phyloP scores from a whole-genome alignment of 345 rosid species.

The Arabis hirsuta region DNA sequence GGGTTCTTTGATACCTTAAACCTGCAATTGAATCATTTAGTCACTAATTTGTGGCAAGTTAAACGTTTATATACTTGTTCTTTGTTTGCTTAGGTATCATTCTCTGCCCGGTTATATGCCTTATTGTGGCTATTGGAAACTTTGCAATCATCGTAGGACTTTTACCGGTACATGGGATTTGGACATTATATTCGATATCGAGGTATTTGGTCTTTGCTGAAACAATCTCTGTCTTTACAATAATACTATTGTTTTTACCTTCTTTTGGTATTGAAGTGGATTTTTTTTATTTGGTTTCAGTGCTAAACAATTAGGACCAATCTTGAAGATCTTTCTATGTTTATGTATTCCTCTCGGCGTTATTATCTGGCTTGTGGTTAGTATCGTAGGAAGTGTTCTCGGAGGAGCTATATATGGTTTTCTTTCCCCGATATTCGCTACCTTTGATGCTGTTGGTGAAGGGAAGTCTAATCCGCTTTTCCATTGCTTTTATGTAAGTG shows the following conservation, averaged over 20 bases:
- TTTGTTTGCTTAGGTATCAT: slow-evolving; percentile 59
- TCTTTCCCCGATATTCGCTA: slow-evolving; percentile 87
- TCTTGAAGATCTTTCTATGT: slow-evolving; percentile 77
- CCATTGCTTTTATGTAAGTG: slow-evolving; percentile 84
- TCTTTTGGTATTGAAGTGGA: slow-evolving; percentile 4
- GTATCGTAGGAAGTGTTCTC: slow-evolving; percentile 66
- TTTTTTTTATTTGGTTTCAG: slow-evolving; percentile 49
- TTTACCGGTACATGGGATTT: slow-evolving; percentile 59
- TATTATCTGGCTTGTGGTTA: slow-evolving; percentile 61
- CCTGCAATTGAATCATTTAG: neutral
- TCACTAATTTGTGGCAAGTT: neutral
- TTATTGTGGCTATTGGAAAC: slow-evolving; percentile 72
- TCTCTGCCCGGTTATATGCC: slow-evolving; percentile 73
- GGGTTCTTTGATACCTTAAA: slow-evolving; percentile 16
- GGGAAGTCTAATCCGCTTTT: slow-evolving; percentile 64
- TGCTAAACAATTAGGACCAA: slow-evolving; percentile 73
- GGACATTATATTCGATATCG: slow-evolving; percentile 72
- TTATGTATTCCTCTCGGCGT: slow-evolving; percentile 58
- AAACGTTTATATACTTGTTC: neutral
- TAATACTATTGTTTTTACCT: slow-evolving; percentile 9
- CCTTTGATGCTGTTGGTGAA: slow-evolving; percentile 92
- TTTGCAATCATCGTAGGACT: slow-evolving; percentile 72
- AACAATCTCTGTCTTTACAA: slow-evolving; percentile 14
- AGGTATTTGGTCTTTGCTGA: slow-evolving; percentile 55
- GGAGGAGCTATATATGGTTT: slow-evolving; percentile 78